Evolutionary conservation across 2,329 filamentous ascomycete genomes (phyloP), one percentile per base, ranked within the genome.

Genomic region (Fusarium metavorans): DNA sequence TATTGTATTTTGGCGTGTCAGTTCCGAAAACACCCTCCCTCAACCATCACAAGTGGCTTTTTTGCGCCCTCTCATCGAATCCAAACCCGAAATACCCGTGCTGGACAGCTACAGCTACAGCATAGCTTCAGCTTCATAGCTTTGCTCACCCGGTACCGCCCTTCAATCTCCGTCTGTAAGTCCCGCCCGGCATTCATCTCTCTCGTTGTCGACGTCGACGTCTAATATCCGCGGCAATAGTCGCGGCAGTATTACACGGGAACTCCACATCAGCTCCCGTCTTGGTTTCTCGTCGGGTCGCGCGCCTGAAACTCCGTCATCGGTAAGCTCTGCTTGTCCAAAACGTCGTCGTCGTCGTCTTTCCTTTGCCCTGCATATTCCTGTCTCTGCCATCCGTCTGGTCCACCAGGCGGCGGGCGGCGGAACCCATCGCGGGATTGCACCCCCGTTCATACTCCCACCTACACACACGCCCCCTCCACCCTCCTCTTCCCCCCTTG

Each of bases 371-470:
- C 67, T 67, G 64, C 66, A 59, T 66, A 68, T 37, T 35, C 27
- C 52, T 35, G 52, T 34, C 54, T 57, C 54, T 37, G 41, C 13
- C 41, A 18, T 58, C 59, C 65, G 56, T 39, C 64, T 69, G 74
- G 64, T 72, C 76, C 76, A 78, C 76, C 60, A 41, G 70, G 68
- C 64, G 65, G 62, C 50, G 56, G 74, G 70, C 68, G 74, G 68
- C 68, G 70, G 67, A 64, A 34, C 69, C 73, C 75, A 70, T 66
- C 72, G 64, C 66, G 74, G 76, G 61, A 73, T 70, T 78, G 45
- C 69, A 77, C 68, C 69, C 68, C 75, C 75, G 68, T 71, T 66
- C 70, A 68, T 69, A 72, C 68, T 67, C 71, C 67, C 62, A 48
- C 58, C 54, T 61, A 64, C 65, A 74, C 64, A 62, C 18, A 50